Evolutionary conservation across 148 eudicot species (phyloP).

Genomic region (Rhododendron henanense): DNA sequence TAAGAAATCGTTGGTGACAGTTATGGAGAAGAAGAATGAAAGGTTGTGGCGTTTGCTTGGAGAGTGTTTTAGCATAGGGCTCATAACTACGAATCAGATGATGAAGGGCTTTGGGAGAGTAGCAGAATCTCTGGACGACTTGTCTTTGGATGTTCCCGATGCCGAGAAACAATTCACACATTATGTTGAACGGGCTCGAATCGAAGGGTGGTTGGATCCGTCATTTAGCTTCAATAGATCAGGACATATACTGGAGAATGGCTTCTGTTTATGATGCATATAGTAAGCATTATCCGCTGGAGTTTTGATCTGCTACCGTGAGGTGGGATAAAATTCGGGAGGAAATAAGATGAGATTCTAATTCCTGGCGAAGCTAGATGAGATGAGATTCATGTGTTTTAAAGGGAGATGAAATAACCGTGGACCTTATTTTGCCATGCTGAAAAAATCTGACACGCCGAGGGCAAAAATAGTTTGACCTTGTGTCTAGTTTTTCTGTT

Average conservation of each 20-base stretch:
- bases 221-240: slow-evolving; percentile 18
- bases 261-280: not conserved
- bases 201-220: slow-evolving; percentile 46
- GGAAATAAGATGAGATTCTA: not conserved
- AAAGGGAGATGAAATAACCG: not conserved
- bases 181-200: slow-evolving; percentile 31
- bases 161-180: slow-evolving; percentile 38
- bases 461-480: not conserved
- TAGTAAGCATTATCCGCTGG: not conserved
- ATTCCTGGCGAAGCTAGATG: not conserved
- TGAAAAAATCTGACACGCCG: not conserved
- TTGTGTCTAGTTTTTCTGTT: not conserved
- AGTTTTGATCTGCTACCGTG: not conserved
- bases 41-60: slow-evolving; percentile 43
- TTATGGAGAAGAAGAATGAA: slow-evolving; percentile 48
- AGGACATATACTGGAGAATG: not conserved
- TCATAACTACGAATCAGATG: slow-evolving; percentile 56
- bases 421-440: not conserved
- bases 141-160: slow-evolving; percentile 51
- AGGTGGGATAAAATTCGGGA: not conserved
- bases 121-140: slow-evolving; percentile 47
- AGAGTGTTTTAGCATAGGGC: slow-evolving; percentile 39
- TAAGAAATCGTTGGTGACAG: slow-evolving; percentile 41
- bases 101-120: slow-evolving; percentile 56
- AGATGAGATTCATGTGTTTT: not conserved